Evolutionary conservation across 306 rosid species (phyloP), one percentile per base, ranked within the genome.

Genomic region (Aeschynomene evenia): DNA sequence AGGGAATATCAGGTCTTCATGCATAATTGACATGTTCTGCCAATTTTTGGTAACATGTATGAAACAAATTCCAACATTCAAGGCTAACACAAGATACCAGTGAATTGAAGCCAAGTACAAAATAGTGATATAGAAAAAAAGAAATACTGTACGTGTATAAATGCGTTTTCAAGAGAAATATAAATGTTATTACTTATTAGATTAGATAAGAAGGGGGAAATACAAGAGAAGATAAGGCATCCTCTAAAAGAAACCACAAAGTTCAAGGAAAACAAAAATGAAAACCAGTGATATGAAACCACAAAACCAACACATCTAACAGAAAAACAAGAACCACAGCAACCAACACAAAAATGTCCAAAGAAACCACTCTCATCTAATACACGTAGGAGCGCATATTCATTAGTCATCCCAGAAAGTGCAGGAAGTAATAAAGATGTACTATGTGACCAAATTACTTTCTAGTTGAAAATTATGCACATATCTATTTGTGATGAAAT

Each of bases 1-100:
- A 8, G 67, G 77, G 37, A 73, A 42, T 54, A 57, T 72, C 3
- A 49, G 54, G 56, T 50, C 50, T 11, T 63, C 28, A 31, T 73
- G 59, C 75, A 72, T 49, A 46, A 22, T 31, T 23, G 55, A 46
- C 33, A 16, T 62, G 53, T 55, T 68, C 48, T 56, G 62, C 53
- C 37, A 58, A 45, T n/a, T 51, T 54, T 54, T 20, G 51, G 45
- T 9, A 23, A 24, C 50, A 13, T 40, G 21, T 16, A 46, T 28
- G 21, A 66, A 56, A 45, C 24, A 61, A 31, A 51, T 23, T 55
- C 12, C 45, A 22, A 9, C 55, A 59, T 77, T 68, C 66, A 67
- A 68, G 48, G 46, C 36, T 4, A 46, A 49, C 26, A 53, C 55
- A 23, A 28, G 31, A 28, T 28, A 28, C 31, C 31, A 3, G 5